phyloP scores from a whole-genome alignment of 129 eudicot genomes.

The Flaveria linearis region DNA sequence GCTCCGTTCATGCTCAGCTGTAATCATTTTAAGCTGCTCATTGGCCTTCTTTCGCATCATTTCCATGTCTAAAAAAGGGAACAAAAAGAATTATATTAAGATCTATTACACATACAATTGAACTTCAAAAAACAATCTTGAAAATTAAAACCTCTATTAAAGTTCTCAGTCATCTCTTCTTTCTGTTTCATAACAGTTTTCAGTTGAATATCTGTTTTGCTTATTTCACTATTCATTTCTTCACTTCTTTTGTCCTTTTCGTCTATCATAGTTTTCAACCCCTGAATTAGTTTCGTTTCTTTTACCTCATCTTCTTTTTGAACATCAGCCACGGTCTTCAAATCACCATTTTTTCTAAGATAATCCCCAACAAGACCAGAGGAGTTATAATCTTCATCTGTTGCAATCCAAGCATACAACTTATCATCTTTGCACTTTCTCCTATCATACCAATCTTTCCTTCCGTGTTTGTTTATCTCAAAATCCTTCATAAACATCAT shows the following conservation, averaged over 20 bases:
- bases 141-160: constrained; percentile 47
- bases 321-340: constrained; percentile 55
- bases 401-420: constrained; percentile 71
- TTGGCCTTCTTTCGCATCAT: constrained; percentile 39
- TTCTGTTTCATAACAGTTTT: constrained; percentile 42
- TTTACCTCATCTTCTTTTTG: constrained; percentile 48
- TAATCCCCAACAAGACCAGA: constrained; percentile 48
- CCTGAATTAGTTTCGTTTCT: constrained; percentile 36
- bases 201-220: constrained; percentile 43
- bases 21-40: constrained; percentile 39
- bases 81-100: background rate
- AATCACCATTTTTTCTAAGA: constrained; percentile 53
- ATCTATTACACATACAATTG: background rate
- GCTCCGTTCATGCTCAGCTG: constrained; percentile 45
- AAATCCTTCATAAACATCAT: constrained; percentile 52
- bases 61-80: constrained; percentile 35
- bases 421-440: constrained; percentile 48
- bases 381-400: constrained; percentile 48
- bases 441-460: constrained; percentile 43
- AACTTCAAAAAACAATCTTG: constrained; percentile 3
- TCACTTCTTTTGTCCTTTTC: constrained; percentile 47
- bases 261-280: constrained; percentile 36
- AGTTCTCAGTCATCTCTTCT: constrained; percentile 44
- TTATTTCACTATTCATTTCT: constrained; percentile 48
- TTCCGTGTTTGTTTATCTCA: constrained; percentile 54